Base-by-base conservation (phyloP, 139 green algal genomes). In the Ostreobium quekettii region DNA sequence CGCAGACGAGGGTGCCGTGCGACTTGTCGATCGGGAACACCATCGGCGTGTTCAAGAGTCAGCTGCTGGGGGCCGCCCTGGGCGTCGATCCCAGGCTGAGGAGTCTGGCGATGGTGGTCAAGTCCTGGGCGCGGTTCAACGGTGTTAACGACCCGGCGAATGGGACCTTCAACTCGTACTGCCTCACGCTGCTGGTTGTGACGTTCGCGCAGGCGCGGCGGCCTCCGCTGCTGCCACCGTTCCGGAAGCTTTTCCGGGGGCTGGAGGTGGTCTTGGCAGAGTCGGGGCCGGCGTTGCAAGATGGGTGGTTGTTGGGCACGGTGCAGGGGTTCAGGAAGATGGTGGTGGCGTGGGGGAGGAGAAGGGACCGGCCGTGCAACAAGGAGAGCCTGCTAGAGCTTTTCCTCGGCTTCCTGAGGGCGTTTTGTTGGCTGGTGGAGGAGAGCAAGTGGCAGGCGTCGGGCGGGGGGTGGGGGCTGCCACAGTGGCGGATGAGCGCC, bases 151-250 rank as follows among this genome's bases (percentile, higher is more conserved):
- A 94, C 64, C 76, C 82, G 1, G 32, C 78, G 0, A 48, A 63
- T 28, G 83, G 82, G 48, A 91, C 85, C 26, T 85, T 96, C 72
- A 95, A 94, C 82, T 85, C 70, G 37, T 93, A 84, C 67, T 82
- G 75, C 11, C 79, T 93, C 24, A 85, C 74, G 0, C 72, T 93
- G 48, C 65, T 96, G 71, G 76, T 85, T 65, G 37, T 73, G n/a
- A 68, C 72, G 28, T 77, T 74, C 64, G 57, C 75, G 69, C 74
- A 80, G 71, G 38, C 53, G 5, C 35, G 60, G 35, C 22, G n/a
- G 53, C 53, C 53, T 11, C 53, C 36, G 24, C 42, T 15, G 8
- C 61, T 33, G 35, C 42, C 61, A 36, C 30, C 36, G 3, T 53
- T 53, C 8, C 49, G 53, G 30, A 28, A 37, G 7, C n/a, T 31